Evolutionary conservation across 768 basidiomycete species (phyloP).

Genomic region (Tricholoma hemisulphureum): DNA sequence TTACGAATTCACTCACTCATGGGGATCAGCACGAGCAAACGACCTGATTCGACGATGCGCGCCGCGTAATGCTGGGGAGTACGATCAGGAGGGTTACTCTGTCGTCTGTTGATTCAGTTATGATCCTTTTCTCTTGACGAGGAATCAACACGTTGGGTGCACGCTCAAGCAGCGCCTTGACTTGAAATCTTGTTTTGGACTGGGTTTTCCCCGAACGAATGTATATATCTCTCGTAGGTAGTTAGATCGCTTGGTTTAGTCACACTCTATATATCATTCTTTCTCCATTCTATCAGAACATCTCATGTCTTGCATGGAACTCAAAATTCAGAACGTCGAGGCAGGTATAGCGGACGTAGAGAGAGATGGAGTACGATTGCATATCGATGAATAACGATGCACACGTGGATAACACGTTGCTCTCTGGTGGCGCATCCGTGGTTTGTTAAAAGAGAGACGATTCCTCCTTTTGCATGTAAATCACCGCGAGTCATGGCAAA

Average conservation of each 20-base stretch:
- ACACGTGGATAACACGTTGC: conserved; percentile 30
- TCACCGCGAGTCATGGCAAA: conserved; percentile 1
- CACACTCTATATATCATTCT: conserved; percentile 13
- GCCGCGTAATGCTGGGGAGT: conserved; percentile 10
- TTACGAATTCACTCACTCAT: conserved; percentile 14
- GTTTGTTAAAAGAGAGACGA: not conserved
- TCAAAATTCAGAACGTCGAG: not conserved
- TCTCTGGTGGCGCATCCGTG: not conserved
- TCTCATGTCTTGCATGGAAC: conserved; percentile 3
- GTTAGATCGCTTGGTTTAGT: conserved; percentile 7
- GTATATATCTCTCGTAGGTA: conserved; percentile 10
- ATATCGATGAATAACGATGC: conserved; percentile 24
- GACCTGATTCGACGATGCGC: conserved; percentile 17
- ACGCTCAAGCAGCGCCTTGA: conserved; percentile 5
- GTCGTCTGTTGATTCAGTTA: conserved; percentile 9
- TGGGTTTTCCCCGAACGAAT: conserved; percentile 5
- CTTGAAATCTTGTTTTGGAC: conserved; percentile 13
- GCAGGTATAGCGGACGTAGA: conserved; percentile 7
- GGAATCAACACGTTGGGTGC: conserved; percentile 7
- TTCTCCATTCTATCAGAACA: not conserved
- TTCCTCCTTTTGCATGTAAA: not conserved
- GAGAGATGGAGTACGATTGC: conserved; percentile 7
- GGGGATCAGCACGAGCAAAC: conserved; percentile 4
- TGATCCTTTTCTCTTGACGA: conserved; percentile 16
- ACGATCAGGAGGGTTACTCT: conserved; percentile 11